Conservation (phyloP, 805 yeast genomes). For the Cyberlindnera euphorbiae region DNA sequence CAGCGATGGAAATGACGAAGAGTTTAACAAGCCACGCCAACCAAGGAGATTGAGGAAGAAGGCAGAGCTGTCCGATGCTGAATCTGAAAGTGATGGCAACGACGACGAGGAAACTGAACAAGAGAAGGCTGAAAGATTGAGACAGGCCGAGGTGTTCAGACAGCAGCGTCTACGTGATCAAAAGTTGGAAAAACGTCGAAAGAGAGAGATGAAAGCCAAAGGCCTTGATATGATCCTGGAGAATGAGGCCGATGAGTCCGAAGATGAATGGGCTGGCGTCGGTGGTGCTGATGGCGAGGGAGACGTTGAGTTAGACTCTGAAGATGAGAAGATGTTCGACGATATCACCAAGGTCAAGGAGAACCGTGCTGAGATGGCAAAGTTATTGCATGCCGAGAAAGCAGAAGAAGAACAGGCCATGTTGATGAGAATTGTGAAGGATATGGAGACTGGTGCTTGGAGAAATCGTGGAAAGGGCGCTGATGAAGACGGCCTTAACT, state of each 20-base stretch:
- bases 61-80: constrained; percentile 14
- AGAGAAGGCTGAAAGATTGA: constrained; percentile 17
- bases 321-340: constrained; percentile 75
- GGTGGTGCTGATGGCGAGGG: constrained; percentile 65
- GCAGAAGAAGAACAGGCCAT: constrained; percentile 57
- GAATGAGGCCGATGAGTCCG: constrained; percentile 84
- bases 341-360: constrained; percentile 55
- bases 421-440: constrained; percentile 64
- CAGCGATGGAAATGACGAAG: constrained; percentile 6
- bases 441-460: constrained; percentile 67
- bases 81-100: constrained; percentile 22
- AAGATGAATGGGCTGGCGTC: constrained; percentile 81
- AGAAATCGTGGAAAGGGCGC: constrained; percentile 47
- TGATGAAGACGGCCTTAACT: constrained; percentile 53
- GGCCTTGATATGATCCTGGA: constrained; percentile 63
- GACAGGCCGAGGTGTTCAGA: constrained; percentile 17
- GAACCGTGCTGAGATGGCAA: constrained; percentile 54
- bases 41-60: constrained; percentile 7
- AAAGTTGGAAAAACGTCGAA: constrained; percentile 28
- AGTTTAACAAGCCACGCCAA: constrained; percentile 1
- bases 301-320: constrained; percentile 57
- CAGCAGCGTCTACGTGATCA: constrained; percentile 24
- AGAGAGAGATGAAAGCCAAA: constrained; percentile 48
- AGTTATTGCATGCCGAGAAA: constrained; percentile 53
- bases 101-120: constrained; percentile 20